A percentile compares a stretch with the other conserved stretches of the same genome.
Evolutionary conservation across 2,329 filamentous ascomycete species (phyloP).

Genomic region (Fusarium sambucinum): DNA sequence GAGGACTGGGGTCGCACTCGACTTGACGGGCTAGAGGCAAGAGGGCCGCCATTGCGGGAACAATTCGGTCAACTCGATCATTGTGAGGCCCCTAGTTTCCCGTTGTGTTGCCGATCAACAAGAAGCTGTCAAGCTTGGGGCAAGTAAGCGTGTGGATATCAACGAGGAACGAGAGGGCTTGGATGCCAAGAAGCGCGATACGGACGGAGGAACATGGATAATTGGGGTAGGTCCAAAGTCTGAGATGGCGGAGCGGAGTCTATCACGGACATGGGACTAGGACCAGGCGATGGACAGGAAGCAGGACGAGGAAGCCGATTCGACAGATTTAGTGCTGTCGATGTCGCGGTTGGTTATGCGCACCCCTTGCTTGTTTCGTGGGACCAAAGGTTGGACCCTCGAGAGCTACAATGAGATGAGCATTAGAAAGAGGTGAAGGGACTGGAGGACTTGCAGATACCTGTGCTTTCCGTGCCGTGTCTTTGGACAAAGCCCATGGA

Average conservation of each 20-base stretch:
- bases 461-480: conserved; percentile 17
- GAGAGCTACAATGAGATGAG: conserved; percentile 15
- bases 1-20: conserved; percentile 12
- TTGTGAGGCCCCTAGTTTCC: conserved; percentile 25
- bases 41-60: conserved; percentile 20
- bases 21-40: conserved; percentile 4
- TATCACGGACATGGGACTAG: conserved; percentile 21
- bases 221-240: conserved; percentile 40
- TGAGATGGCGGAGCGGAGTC: conserved; percentile 30
- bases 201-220: conserved; percentile 44
- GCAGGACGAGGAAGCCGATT: conserved; percentile 31
- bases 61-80: conserved; percentile 12
- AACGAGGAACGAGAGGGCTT: conserved; percentile 24
- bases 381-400: conserved; percentile 22
- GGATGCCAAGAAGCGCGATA: conserved; percentile 41
- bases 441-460: conserved; percentile 6
- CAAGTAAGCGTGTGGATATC: conserved; percentile 24
- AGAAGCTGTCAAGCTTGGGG: conserved; percentile 14
- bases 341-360: conserved; percentile 33
- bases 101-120: conserved; percentile 30
- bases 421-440: conserved; percentile 21
- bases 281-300: conserved; percentile 25
- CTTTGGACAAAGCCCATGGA: not conserved
- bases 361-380: conserved; percentile 41
- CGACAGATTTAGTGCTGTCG: conserved; percentile 9